These are phyloP conservation scores for Eucalyptus polybractea DNA, from an alignment of 345 rosid species.

Conservation along the genomic window DNA sequence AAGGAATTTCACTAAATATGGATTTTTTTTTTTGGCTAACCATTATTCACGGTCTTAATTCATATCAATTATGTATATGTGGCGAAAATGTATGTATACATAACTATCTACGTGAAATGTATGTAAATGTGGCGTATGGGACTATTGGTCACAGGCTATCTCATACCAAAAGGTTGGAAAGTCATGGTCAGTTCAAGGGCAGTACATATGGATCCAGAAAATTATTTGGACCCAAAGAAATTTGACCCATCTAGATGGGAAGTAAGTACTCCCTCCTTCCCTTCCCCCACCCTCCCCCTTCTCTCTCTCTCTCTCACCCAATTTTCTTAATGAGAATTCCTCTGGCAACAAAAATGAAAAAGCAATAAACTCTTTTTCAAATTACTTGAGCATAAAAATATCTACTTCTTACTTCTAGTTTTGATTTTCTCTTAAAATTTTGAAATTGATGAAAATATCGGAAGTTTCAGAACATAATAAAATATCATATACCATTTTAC, in stretches of 20 bases:
- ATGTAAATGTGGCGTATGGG: background rate
- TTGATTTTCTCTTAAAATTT: too few species aligned
- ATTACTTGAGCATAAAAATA: too few species aligned
- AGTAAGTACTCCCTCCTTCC: background rate
- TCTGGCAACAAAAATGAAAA: background rate
- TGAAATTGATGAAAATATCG: too few species aligned
- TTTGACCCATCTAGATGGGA: conserved; percentile 45
- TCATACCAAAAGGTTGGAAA: conserved; percentile 50
- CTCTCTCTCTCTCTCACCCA: background rate
- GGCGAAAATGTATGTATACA: background rate
- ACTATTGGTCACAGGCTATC: conserved; percentile 11
- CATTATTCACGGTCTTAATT: background rate
- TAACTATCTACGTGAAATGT: background rate
- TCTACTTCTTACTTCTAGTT: too few species aligned
- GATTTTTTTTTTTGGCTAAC: background rate
- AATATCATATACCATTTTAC: too few species aligned
- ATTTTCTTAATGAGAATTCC: background rate
- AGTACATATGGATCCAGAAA: conserved; percentile 28
- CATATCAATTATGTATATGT: background rate
- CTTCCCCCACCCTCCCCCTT: fast-evolving
- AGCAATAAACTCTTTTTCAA: too few species aligned
- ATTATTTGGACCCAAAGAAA: conserved; percentile 13
- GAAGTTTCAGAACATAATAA: too few species aligned
- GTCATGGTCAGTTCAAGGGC: conserved; percentile 35
- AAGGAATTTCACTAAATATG: background rate